These are phyloP conservation scores for Fraxinus greggii DNA, from an alignment of 305 asterid species.

Conservation along the genomic window DNA sequence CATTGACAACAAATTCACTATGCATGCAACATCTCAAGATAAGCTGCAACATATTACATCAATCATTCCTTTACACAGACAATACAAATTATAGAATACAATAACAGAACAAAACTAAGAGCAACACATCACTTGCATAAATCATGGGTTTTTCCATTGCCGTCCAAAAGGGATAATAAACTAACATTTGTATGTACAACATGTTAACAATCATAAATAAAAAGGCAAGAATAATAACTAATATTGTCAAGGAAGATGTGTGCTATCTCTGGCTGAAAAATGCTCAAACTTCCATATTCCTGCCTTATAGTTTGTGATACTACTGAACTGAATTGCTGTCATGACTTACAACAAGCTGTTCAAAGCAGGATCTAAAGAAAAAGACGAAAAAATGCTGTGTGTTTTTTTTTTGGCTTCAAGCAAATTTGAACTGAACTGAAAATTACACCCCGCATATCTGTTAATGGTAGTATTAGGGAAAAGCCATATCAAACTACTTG, in stretches of 20 bases:
- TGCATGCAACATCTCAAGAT: slow-evolving; percentile 76
- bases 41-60: slow-evolving; percentile 54
- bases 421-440: not conserved
- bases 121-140: not conserved
- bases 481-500: not conserved
- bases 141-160: not conserved
- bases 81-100: slow-evolving; percentile 7
- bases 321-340: not conserved
- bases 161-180: not conserved
- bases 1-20: slow-evolving; percentile 55
- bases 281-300: not conserved
- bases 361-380: not conserved
- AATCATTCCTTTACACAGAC: slow-evolving; percentile 17
- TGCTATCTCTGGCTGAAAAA: slow-evolving; percentile 1
- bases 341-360: not conserved
- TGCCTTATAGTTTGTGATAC: not conserved
- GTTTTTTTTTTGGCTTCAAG: not conserved
- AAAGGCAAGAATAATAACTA: not conserved
- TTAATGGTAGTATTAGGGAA: not conserved
- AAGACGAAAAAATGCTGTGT: not conserved
- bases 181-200: slow-evolving; percentile 2
- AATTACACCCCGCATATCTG: not conserved
- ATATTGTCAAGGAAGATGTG: not conserved
- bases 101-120: slow-evolving; percentile 11
- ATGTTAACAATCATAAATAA: not conserved